phyloP scores from a whole-genome alignment of 2,329 filamentous ascomycete genomes.

The Xylaria sp. region DNA sequence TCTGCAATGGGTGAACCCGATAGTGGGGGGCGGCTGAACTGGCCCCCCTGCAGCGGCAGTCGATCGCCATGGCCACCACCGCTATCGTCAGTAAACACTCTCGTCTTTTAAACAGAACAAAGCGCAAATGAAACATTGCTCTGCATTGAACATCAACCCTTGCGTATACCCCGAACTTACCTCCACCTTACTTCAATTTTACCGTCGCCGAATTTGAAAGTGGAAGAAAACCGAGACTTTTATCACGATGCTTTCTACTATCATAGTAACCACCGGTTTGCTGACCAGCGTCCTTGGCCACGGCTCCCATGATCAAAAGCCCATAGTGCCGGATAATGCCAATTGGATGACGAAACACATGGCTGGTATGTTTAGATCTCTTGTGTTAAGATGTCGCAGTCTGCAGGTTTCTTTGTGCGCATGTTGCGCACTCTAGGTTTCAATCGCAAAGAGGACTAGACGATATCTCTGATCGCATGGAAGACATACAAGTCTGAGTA shows the following conservation, averaged over 20 bases:
- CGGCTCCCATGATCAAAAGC: conserved; percentile 66
- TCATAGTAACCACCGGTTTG: conserved; percentile 55
- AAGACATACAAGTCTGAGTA: background rate
- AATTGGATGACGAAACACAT: conserved; percentile 75
- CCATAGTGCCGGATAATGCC: conserved; percentile 64
- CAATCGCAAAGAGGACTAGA: too few species aligned
- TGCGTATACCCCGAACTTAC: background rate
- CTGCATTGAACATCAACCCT: background rate
- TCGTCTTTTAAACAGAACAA: background rate
- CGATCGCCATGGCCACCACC: background rate
- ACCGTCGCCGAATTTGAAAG: background rate
- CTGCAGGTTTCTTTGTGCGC: background rate
- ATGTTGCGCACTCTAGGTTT: background rate
- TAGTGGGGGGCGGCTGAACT: conserved; percentile 24
- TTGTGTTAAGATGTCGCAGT: background rate
- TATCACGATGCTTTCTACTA: conserved; percentile 47
- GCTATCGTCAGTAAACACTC: conserved; percentile 6
- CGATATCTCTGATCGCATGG: conserved; percentile 4
- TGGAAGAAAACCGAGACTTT: background rate
- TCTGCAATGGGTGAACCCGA: conserved; percentile 20
- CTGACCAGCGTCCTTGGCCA: conserved; percentile 60
- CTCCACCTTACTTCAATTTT: background rate
- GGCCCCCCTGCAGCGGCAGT: conserved; percentile 6
- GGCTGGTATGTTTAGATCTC: conserved; percentile 62
- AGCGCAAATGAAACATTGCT: background rate